phyloP scores from a whole-genome alignment of 2,329 filamentous ascomycete species.

The Pyrenochaeta sp. region DNA sequence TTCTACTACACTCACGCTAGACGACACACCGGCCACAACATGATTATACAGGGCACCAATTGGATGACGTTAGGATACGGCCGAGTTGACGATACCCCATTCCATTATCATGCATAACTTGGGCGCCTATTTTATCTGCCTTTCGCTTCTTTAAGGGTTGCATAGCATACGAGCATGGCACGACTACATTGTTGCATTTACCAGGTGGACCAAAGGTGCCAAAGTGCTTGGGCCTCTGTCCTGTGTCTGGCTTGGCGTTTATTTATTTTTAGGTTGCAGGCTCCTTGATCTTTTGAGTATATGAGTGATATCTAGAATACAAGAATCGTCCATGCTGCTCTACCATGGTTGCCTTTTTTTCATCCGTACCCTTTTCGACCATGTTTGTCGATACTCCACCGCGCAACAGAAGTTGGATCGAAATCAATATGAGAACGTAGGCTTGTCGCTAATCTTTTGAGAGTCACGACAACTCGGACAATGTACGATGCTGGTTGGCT shows the following conservation, averaged over 20 bases:
- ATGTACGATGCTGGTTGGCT: not conserved
- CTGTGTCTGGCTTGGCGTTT: constrained; percentile 37
- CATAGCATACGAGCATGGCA: constrained; percentile 44
- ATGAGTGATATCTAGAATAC: constrained; percentile 12
- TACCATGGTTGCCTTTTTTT: not conserved
- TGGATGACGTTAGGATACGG: constrained; percentile 17
- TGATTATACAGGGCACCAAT: constrained; percentile 11
- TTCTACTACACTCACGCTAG: constrained; percentile 1
- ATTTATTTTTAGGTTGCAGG: constrained; percentile 19
- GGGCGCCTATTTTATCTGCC: constrained; percentile 29
- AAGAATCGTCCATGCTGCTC: not conserved
- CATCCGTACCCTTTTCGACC: too few relatives aligned
- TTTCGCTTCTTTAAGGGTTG: constrained; percentile 29
- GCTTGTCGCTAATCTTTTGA: too few relatives aligned
- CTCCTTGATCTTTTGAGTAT: constrained; percentile 11
- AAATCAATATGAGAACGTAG: not conserved
- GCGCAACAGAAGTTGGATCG: too few relatives aligned
- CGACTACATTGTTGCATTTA: constrained; percentile 34
- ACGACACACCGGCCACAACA: constrained; percentile 16
- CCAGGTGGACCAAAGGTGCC: constrained; percentile 40
- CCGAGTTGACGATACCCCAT: constrained; percentile 35
- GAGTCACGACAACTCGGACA: too few relatives aligned
- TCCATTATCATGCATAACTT: constrained; percentile 34
- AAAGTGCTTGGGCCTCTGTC: constrained; percentile 49
- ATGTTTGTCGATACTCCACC: too few relatives aligned